Conservation (phyloP, 75 land plant genomes). For the Pinus tabuliformis region DNA sequence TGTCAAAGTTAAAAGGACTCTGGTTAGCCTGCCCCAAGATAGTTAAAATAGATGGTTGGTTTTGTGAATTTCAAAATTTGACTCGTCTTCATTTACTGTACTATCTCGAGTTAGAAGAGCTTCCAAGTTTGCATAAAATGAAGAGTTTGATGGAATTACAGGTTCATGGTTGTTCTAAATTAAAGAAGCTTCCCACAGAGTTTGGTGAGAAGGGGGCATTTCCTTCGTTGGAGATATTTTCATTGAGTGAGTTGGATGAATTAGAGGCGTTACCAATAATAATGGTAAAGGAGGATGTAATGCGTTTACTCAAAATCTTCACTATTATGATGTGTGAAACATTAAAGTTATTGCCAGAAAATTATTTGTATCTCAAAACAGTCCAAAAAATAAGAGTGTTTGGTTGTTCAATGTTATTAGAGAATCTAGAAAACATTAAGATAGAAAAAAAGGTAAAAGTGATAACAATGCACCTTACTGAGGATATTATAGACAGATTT, state of each 20-base stretch:
- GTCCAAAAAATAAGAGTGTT: not conserved
- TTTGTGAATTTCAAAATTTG: not conserved
- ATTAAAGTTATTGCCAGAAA: not conserved
- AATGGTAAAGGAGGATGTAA: not conserved
- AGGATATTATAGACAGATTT: not conserved
- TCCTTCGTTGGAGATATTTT: too few relatives aligned
- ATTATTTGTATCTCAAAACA: not conserved
- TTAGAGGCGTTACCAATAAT: not conserved
- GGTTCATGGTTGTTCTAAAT: too few relatives aligned
- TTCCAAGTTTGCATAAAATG: not conserved
- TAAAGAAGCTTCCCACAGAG: too few relatives aligned
- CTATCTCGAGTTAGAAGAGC: not conserved
- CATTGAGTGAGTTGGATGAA: not conserved
- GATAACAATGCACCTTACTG: not conserved
- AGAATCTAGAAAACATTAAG: not conserved
- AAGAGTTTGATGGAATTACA: not conserved
- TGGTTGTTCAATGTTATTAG: not conserved
- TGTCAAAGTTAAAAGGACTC: not conserved
- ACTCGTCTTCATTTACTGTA: not conserved
- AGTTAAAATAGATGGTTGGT: not conserved
- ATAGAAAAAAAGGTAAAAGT: not conserved
- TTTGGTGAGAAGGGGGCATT: too few relatives aligned
- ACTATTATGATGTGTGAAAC: not conserved
- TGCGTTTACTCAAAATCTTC: not conserved
- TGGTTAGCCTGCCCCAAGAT: not conserved